phyloP scores from a whole-genome alignment of 2,329 filamentous ascomycete genomes.

The Aspergillus sp. region DNA sequence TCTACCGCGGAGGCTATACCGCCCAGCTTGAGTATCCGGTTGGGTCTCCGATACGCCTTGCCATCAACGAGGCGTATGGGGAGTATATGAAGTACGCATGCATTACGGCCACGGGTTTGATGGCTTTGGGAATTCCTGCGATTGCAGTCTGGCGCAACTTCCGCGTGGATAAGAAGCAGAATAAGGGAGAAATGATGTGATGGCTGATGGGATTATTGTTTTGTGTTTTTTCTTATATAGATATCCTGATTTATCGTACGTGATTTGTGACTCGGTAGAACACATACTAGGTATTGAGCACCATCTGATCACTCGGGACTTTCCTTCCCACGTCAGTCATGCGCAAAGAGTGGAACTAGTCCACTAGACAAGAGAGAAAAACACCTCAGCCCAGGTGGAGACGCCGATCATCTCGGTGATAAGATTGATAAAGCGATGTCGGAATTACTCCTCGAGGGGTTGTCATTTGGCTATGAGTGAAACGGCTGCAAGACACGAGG shows the following conservation, averaged over 20 bases:
- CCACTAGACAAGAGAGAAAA: not conserved
- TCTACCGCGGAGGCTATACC: constrained; percentile 25
- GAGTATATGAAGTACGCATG: constrained; percentile 27
- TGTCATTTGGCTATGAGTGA: too few species aligned
- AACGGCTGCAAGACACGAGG: not conserved
- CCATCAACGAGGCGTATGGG: constrained; percentile 31
- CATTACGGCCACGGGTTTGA: constrained; percentile 24
- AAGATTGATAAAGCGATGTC: constrained; percentile 12
- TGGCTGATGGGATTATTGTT: too few species aligned
- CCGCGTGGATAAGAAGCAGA: constrained; percentile 28
- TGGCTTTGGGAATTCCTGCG: constrained; percentile 23
- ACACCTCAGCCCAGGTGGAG: constrained; percentile 1
- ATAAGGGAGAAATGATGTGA: constrained; percentile 22
- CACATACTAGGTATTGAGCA: not conserved
- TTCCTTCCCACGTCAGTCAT: not conserved
- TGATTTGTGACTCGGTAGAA: not conserved
- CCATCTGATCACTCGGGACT: not conserved
- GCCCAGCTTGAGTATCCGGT: constrained; percentile 27
- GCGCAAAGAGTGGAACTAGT: not conserved
- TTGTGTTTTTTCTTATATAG: not conserved
- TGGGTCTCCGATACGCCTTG: constrained; percentile 23
- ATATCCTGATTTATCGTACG: too few species aligned
- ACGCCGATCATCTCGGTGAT: constrained; percentile 6
- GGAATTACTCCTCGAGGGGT: not conserved
- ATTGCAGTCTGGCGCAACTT: constrained; percentile 28